phyloP scores from a whole-genome alignment of 2,329 filamentous ascomycete genomes.

The Juglanconis oblonga region DNA sequence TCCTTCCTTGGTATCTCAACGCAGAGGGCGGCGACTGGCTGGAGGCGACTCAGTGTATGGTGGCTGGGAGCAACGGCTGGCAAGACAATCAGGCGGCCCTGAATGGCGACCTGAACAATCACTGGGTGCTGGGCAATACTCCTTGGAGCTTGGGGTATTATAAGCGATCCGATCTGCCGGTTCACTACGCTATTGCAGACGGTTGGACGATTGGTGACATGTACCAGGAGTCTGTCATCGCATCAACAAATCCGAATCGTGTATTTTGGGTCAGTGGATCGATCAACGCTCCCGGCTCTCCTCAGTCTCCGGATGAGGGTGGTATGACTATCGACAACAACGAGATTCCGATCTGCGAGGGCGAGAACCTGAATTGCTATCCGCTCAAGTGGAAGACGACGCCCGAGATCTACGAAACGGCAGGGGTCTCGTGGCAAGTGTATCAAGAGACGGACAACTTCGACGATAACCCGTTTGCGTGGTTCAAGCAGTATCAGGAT shows the following conservation, averaged over 20 bases:
- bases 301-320: slow-evolving; percentile 38
- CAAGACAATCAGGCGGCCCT: slow-evolving; percentile 48
- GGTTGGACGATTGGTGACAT: slow-evolving; percentile 54
- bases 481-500: slow-evolving; percentile 44
- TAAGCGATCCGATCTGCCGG: slow-evolving; percentile 49
- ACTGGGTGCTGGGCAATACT: slow-evolving; percentile 53
- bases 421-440: slow-evolving; percentile 42
- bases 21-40: slow-evolving; percentile 48
- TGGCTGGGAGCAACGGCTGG: slow-evolving; percentile 50
- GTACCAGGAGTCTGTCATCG: slow-evolving; percentile 53
- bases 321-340: slow-evolving; percentile 47
- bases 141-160: slow-evolving; percentile 51
- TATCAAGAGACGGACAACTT: slow-evolving; percentile 44
- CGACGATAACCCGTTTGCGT: slow-evolving; percentile 45
- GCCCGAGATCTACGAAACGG: slow-evolving; percentile 38
- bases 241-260: slow-evolving; percentile 51
- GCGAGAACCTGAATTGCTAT: slow-evolving; percentile 38
- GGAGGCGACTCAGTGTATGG: slow-evolving; percentile 53
- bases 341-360: slow-evolving; percentile 43
- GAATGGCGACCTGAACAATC: slow-evolving; percentile 49
- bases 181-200: slow-evolving; percentile 53
- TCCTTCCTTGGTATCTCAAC: slow-evolving; percentile 50
- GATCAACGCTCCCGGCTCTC: slow-evolving; percentile 48
- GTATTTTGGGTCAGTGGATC: slow-evolving; percentile 49
- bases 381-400: slow-evolving; percentile 45